Conservation (phyloP, 495 filamentous ascomycete species). For the Trichoderma reesei region DNA sequence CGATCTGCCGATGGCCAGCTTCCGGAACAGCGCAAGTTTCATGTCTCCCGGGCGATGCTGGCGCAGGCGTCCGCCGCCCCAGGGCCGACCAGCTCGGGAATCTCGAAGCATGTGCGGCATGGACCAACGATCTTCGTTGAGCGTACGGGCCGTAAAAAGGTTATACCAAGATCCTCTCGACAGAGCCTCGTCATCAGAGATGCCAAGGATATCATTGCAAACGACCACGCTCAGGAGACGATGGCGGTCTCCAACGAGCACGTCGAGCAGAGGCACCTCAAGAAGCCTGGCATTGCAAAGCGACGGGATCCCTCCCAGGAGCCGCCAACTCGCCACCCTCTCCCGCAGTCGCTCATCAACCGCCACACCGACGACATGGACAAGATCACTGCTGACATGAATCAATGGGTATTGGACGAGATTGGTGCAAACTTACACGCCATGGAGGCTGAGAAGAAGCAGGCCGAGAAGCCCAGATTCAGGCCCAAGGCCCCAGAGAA, state of each 20-base stretch:
- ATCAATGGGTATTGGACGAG: slow-evolving; percentile 38
- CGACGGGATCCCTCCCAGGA: not conserved
- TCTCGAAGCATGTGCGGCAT: slow-evolving; percentile 28
- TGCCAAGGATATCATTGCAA: not conserved
- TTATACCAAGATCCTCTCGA: slow-evolving; percentile 11
- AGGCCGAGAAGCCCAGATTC: slow-evolving; percentile 21
- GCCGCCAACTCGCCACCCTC: slow-evolving; percentile 12
- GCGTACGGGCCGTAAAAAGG: slow-evolving; percentile 27
- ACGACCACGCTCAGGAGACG: not conserved
- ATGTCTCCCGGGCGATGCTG: slow-evolving; percentile 31
- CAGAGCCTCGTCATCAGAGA: slow-evolving; percentile 1
- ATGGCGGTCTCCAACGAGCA: not conserved
- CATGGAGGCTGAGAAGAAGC: slow-evolving; percentile 25
- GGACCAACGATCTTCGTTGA: slow-evolving; percentile 40
- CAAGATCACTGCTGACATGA: slow-evolving; percentile 37
- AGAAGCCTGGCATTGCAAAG: not conserved
- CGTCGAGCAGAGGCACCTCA: not conserved
- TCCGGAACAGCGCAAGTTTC: slow-evolving; percentile 33
- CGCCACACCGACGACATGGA: slow-evolving; percentile 34
- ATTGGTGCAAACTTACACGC: slow-evolving; percentile 35
- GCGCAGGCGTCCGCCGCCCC: not conserved
- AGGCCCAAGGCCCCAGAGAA: slow-evolving; percentile 36
- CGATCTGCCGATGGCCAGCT: slow-evolving; percentile 8
- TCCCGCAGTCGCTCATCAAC: slow-evolving; percentile 31
- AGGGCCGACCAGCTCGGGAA: not conserved